A percentile compares a stretch with the other conserved stretches of the same genome.
Evolutionary conservation across 176 grass and related monocot species (phyloP).

Genomic region (Phoenix roebelenii): DNA sequence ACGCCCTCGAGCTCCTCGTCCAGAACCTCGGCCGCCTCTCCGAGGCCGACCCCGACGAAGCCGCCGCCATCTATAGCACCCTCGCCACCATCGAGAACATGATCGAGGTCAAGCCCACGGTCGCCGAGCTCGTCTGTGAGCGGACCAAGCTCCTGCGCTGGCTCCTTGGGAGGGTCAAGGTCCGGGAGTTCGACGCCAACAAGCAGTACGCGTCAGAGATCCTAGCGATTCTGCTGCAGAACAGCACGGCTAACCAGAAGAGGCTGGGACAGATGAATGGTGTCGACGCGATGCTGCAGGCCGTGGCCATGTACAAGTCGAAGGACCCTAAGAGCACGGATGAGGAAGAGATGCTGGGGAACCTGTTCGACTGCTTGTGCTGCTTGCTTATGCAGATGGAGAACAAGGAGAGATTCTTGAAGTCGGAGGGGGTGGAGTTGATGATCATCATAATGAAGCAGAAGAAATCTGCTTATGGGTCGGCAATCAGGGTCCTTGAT

Average conservation of each 20-base stretch:
- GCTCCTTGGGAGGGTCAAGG: conserved; percentile 73
- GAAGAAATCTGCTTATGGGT: conserved; percentile 84
- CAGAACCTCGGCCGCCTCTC: conserved; percentile 83
- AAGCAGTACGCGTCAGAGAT: conserved; percentile 96
- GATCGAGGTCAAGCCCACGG: conserved; percentile 60
- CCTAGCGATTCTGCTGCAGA: conserved; percentile 85
- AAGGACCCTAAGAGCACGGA: conserved; percentile 75
- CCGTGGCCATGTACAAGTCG: conserved; percentile 89
- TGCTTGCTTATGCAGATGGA: conserved; percentile 78
- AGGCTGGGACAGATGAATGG: conserved; percentile 78
- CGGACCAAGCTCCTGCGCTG: conserved; percentile 74
- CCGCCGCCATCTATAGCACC: conserved; percentile 60
- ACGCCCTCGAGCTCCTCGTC: conserved; percentile 73
- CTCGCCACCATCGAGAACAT: conserved; percentile 80
- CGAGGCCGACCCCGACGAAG: conserved; percentile 69
- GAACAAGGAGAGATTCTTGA: conserved; percentile 97
- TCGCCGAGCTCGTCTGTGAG: conserved; percentile 73
- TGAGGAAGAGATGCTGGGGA: conserved; percentile 98
- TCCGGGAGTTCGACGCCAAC: conserved; percentile 81
- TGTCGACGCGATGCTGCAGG: conserved; percentile 73
- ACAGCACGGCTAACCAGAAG: conserved; percentile 77
- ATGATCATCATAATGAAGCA: conserved; percentile 99
- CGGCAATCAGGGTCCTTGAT: conserved; percentile 64
- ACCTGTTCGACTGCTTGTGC: conserved; percentile 86
- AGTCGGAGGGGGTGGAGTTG: conserved; percentile 84